phyloP scores from a whole-genome alignment of 2,329 filamentous ascomycete genomes.

The Penicillium sp. region DNA sequence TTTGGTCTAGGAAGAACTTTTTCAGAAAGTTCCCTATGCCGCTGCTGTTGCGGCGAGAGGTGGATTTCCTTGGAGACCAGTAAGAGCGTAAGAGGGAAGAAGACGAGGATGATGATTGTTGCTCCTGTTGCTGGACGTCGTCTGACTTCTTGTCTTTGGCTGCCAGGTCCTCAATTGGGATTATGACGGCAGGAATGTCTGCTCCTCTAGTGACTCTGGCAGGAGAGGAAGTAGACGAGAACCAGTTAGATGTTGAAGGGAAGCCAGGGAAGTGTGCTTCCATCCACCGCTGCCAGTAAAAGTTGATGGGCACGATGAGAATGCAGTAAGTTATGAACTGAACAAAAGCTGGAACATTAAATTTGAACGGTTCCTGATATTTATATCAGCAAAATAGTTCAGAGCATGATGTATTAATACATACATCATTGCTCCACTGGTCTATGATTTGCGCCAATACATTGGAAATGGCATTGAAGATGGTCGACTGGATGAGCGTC shows the following conservation, averaged over 20 bases:
- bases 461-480: conserved; percentile 37
- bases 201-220: conserved; percentile 31
- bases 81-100: neutral
- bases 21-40: conserved; percentile 45
- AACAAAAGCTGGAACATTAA: conserved; percentile 66
- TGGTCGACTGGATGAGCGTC: conserved; percentile 35
- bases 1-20: conserved; percentile 59
- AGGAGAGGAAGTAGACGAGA: conserved; percentile 20
- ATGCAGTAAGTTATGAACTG: conserved; percentile 74
- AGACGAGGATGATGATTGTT: neutral
- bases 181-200: conserved; percentile 7
- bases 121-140: conserved; percentile 15
- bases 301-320: conserved; percentile 75
- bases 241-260: conserved; percentile 28
- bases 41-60: neutral
- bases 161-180: conserved; percentile 23
- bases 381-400: neutral
- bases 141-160: conserved; percentile 12
- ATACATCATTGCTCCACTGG: conserved; percentile 32
- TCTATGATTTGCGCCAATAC: conserved; percentile 36
- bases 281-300: conserved; percentile 77
- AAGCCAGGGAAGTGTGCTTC: conserved; percentile 71
- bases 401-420: conserved; percentile 6
- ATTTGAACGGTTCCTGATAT: conserved; percentile 53
- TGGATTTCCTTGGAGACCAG: conserved; percentile 1